Percentiles rank a stretch among this genome's conserved stretches.
These are phyloP conservation scores for Allomyces macrogynus DNA, from an alignment of 192 early-diverging fungal species.

Conservation along the genomic window DNA sequence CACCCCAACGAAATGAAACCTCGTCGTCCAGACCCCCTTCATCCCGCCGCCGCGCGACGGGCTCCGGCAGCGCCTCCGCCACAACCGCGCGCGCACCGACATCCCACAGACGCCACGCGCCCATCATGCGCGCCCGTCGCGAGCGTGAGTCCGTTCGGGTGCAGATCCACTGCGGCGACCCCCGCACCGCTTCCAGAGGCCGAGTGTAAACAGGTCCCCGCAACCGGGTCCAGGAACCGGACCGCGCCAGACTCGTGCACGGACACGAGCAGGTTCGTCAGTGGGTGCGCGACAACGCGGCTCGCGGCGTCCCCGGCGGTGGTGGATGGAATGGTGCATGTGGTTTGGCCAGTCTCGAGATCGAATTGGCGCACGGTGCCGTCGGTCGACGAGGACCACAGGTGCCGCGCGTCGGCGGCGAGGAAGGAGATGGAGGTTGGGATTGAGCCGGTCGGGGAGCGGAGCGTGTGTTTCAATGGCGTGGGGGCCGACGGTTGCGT, in stretches of 20 bases:
- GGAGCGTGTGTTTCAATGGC: background rate
- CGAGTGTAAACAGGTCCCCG: background rate
- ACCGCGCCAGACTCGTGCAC: background rate
- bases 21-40: background rate
- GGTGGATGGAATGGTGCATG: background rate
- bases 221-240: background rate
- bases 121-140: background rate
- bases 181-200: background rate
- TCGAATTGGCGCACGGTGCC: background rate
- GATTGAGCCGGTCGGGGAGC: background rate
- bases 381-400: background rate
- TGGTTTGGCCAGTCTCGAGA: background rate
- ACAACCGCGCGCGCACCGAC: background rate
- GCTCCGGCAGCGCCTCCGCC: background rate
- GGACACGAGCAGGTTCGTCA: background rate
- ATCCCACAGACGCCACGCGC: background rate
- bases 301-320: background rate
- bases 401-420: background rate
- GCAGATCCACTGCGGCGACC: background rate
- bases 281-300: background rate
- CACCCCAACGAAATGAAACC: too few relatives aligned
- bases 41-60: background rate
- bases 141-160: background rate
- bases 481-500: background rate
- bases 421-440: background rate